Evolutionary conservation across 1,284 basidiomycete genomes (phyloP), one percentile per base, ranked within the genome.

Genomic region (Taiwanofungus camphoratus): DNA sequence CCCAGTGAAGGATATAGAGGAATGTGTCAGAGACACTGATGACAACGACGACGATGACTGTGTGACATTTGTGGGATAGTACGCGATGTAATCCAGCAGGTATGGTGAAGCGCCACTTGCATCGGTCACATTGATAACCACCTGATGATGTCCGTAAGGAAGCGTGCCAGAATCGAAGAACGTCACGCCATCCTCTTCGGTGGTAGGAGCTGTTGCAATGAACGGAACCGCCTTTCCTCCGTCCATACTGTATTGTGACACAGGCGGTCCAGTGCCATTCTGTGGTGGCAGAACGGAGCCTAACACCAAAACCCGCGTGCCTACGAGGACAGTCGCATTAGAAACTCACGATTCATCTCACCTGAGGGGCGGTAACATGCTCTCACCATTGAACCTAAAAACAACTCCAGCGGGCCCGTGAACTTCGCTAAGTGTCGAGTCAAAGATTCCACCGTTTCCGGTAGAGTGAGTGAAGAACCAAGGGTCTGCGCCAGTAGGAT

Each of bases 31-130:
- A 36, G 34, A 36, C 4, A n/a, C 4, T 18, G 38, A 19, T 13
- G 38, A 24, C 12, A 38, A 30, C 9, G 32, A n/a, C 22, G 30
- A 39, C 30, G 39, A 35, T n/a, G 43, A 39, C 23, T 33, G 38
- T 7, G 20, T 13, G 7, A 9, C 4, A 7, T 12, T 9, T 15
- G 15, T 36, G 7, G 50, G 36, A 8, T 24, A 24, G 24, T 41
- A 41, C 8, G 42, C 15, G 18, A 52, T 27, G 26, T 52, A 52
- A 27, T 52, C 51, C 12, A 52, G 35, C 4, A 48, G 32, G 26
- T 32, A 52, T 13, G 51, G 45, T 11, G 23, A 31, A 12, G 38
- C 42, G 4, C 16, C 40, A 7, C 48, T 39, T 16, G 45, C 48
- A 27, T 26, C 30, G 4, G 39, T 46, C 16, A 50, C 37, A n/a